phyloP scores from a whole-genome alignment of 352 stramenopile species.

The Phytophthora multivora region DNA sequence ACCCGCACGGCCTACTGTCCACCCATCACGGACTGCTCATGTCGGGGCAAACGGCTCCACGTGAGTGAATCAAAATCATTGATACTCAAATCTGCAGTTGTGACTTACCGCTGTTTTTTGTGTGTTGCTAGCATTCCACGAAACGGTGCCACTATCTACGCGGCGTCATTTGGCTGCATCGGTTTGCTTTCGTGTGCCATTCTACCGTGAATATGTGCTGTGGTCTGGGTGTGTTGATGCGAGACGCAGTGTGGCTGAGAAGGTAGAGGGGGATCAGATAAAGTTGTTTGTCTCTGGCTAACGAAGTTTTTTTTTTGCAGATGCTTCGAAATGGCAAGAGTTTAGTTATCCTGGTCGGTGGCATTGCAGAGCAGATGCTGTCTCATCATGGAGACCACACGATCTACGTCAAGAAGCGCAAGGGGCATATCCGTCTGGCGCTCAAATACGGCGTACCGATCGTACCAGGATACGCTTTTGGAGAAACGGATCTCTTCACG shows the following conservation, averaged over 20 bases:
- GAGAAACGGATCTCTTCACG: conserved; percentile 85
- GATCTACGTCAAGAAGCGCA: conserved; percentile 82
- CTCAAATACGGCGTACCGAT: conserved; percentile 78
- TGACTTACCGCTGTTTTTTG: conserved; percentile 3
- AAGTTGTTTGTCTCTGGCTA: conserved; percentile 4
- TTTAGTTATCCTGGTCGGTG: conserved; percentile 79
- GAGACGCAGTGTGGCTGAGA: conserved; percentile 61
- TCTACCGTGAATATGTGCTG: conserved; percentile 80
- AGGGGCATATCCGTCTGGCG: conserved; percentile 80
- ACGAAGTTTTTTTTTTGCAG: conserved; percentile 10
- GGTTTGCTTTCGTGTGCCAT: conserved; percentile 73
- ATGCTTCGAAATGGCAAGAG: conserved; percentile 74
- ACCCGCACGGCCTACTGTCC: conserved; percentile 79
- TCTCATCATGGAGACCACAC: conserved; percentile 70
- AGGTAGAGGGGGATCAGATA: conserved; percentile 19
- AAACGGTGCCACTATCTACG: conserved; percentile 63
- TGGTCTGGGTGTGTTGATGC: conserved; percentile 84
- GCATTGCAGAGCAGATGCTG: conserved; percentile 86
- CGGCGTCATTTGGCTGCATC: conserved; percentile 74
- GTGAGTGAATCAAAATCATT: conserved; percentile 29
- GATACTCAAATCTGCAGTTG: not conserved
- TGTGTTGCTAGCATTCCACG: conserved; percentile 59
- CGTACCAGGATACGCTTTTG: conserved; percentile 82
- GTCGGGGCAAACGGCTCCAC: conserved; percentile 59
- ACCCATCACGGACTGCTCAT: conserved; percentile 71